Evolutionary conservation across 371 early-diverging fungal species (phyloP).

Genomic region (Syncephalastrum contaminatum): DNA sequence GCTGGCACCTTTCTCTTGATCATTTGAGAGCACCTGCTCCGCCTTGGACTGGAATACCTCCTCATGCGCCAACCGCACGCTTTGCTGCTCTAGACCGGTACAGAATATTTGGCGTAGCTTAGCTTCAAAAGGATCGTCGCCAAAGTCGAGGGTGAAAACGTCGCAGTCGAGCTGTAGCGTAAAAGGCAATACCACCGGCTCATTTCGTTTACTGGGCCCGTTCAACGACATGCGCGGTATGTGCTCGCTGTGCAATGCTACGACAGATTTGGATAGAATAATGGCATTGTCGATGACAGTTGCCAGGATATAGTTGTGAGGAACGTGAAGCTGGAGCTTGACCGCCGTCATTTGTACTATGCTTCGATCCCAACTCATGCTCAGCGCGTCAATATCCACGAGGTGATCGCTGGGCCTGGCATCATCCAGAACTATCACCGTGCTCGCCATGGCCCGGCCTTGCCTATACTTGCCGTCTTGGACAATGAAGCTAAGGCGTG

Average conservation of each 20-base stretch:
- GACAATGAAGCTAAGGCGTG: too few relatives aligned
- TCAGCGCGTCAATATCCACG: too few relatives aligned
- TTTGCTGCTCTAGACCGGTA: conserved; percentile 37
- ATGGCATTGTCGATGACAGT: conserved; percentile 13
- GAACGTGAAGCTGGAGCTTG: conserved; percentile 1
- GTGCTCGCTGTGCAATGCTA: conserved; percentile 3
- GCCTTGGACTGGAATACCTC: too few relatives aligned
- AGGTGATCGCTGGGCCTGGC: too few relatives aligned
- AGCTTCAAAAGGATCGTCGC: conserved; percentile 47
- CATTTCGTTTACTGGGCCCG: conserved; percentile 3
- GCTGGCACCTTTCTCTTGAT: too few relatives aligned
- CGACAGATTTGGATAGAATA: conserved; percentile 9
- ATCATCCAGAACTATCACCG: too few relatives aligned
- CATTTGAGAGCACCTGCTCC: too few relatives aligned
- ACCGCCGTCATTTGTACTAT: too few relatives aligned
- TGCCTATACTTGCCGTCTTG: too few relatives aligned
- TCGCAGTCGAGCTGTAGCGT: neutral
- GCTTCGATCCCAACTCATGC: too few relatives aligned
- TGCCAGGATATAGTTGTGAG: conserved; percentile 15
- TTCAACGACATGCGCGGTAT: neutral
- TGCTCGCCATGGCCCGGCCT: too few relatives aligned
- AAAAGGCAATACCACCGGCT: conserved; percentile 2
- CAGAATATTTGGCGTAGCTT: conserved; percentile 31
- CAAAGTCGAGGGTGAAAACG: conserved; percentile 16
- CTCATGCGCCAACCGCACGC: too few relatives aligned